Conservation (phyloP, 371 early-diverging fungal species). For the Actinomortierella ambigua region DNA sequence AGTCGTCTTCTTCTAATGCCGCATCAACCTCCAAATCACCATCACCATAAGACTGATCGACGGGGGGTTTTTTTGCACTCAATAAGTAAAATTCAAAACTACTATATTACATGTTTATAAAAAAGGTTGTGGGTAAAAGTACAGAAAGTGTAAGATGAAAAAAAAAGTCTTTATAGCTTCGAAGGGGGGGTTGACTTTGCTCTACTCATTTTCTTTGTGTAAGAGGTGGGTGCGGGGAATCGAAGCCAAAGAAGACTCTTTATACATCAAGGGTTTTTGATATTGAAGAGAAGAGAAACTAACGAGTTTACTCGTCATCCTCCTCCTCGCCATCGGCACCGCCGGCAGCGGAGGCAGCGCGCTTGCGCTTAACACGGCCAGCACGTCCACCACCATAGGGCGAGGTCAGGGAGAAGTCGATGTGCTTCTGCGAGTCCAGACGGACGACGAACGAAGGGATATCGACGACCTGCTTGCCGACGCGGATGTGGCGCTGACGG, state of each 20-base stretch:
- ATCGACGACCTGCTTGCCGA: constrained; percentile 98
- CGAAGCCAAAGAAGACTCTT: neutral
- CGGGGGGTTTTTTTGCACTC: no score
- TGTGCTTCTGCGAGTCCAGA: constrained; percentile 95
- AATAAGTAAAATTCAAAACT: no score
- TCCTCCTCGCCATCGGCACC: constrained; percentile 73
- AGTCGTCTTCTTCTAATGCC: neutral
- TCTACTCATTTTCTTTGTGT: neutral
- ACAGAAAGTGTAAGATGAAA: no score
- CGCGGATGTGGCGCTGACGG: constrained; percentile 98
- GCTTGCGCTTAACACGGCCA: constrained; percentile 97
- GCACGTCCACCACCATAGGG: constrained; percentile 99
- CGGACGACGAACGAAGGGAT: constrained; percentile 96
- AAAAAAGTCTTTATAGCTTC: no score
- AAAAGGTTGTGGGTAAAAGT: no score
- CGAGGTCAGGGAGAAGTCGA: constrained; percentile 98
- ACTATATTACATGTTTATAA: no score
- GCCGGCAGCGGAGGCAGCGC: constrained; percentile 67
- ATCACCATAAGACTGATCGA: no score
- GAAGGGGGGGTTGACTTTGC: no score
- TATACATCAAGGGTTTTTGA: neutral
- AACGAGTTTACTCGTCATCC: constrained; percentile 66
- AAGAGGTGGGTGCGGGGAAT: neutral
- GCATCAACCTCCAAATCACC: no score
- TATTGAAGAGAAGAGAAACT: neutral